Conservation (phyloP, 257 asterid species). For the Ophiorrhiza pumila region DNA sequence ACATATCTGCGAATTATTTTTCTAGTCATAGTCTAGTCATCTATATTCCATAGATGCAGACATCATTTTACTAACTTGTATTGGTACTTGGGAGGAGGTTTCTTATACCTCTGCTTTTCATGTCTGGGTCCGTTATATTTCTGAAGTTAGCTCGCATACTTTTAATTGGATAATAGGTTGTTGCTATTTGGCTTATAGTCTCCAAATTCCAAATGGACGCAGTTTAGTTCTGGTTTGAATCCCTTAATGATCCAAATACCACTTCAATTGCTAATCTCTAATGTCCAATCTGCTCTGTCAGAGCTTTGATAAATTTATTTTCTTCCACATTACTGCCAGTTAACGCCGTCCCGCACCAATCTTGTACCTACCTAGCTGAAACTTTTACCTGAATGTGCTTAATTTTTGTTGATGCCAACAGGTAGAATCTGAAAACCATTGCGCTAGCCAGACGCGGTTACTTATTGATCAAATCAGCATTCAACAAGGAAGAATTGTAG, state of each 20-base stretch:
- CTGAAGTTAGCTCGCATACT: no score
- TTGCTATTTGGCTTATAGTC: no score
- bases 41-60: no score
- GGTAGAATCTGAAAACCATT: constrained; percentile 93
- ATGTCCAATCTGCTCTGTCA: not conserved
- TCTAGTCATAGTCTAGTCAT: no score
- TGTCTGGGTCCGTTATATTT: no score
- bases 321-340: not conserved
- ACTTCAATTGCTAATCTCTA: not conserved
- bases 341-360: no score
- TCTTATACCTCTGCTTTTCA: no score
- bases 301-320: not conserved
- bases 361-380: not conserved
- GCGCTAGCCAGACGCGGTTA: constrained; percentile 73
- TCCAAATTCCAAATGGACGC: no score
- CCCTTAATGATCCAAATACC: not conserved
- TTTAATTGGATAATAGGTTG: no score
- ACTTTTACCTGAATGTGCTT: constrained; percentile 12
- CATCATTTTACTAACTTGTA: no score
- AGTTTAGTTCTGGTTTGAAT: no score
- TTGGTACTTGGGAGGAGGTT: no score
- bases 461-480: constrained; percentile 81
- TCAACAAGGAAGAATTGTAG: constrained; percentile 67
- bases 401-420: constrained; percentile 32
- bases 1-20: not conserved